Evolutionary conservation across 345 rosid species (phyloP), one percentile per base, ranked within the genome.

Genomic region (Noccaea bulbosa): DNA sequence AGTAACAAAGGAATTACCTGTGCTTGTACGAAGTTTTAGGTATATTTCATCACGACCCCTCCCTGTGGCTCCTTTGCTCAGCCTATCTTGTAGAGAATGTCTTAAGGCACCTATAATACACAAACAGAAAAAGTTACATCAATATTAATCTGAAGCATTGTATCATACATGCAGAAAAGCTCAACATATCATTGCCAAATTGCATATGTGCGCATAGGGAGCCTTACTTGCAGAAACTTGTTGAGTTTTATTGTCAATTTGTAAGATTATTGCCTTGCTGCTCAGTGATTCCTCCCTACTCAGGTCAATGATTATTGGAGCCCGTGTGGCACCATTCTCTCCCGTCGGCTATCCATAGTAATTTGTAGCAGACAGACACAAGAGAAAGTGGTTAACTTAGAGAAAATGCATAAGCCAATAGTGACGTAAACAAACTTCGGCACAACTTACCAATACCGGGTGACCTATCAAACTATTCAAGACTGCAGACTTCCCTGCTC

Each of bases 281-380:
- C 85, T 93, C 65, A 93, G 49, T 20, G 97, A 84, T 80, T 72
- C 73, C 76, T 93, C 98, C 80, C 78, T 81, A 50, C 69, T 76
- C 62, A 93, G 78, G 70, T 87, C 97, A 73, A 93, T 85, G 78
- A 86, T 75, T 75, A 93, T 90, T 7, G 98, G 98, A 59, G 97
- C 88, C 33, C 98, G 84, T 52, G 98, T 93, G 60, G 98, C 98
- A 57, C 98, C 98, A 72, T 91, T 91, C 81, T 93, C 98, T 62
- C 97, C 98, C 11, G 98, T 93, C 12, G 98, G 98, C 98, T 93
- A 63, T 69, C 56, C 38, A 78, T 44, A 17, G 48, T 9, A 65
- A 56, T 56, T 61, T 30, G 45, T 35, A 53, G 53, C 56, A 72
- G 8, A 48, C 5, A 53, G 24, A 4, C 14, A 64, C 39, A 53